These are phyloP conservation scores for Theileria parva DNA, from an alignment of 169 alveolate species.

Conservation along the genomic window DNA sequence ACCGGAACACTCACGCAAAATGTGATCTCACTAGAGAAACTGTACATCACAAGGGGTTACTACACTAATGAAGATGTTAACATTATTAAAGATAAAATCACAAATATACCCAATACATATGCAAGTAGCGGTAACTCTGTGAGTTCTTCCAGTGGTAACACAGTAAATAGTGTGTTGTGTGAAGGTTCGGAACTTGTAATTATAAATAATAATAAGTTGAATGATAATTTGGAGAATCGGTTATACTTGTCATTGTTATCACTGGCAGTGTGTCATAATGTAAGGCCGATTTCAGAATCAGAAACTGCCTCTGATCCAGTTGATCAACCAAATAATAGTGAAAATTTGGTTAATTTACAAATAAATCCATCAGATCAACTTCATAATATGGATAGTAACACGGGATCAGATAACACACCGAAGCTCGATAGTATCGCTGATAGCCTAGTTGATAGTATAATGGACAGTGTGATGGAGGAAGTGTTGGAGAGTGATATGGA, in stretches of 20 bases:
- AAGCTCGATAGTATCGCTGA: slow-evolving; percentile 8
- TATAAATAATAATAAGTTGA: background rate
- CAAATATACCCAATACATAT: background rate
- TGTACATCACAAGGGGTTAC: slow-evolving; percentile 73
- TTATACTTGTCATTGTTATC: slow-evolving; percentile 70
- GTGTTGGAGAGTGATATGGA: slow-evolving; percentile 49
- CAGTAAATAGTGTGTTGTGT: background rate
- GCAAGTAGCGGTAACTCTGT: background rate
- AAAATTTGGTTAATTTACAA: background rate
- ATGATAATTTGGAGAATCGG: slow-evolving; percentile 42
- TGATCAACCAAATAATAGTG: slow-evolving; percentile 17
- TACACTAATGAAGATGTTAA: slow-evolving; percentile 11
- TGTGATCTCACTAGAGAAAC: slow-evolving; percentile 88
- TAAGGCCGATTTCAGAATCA: slow-evolving; percentile 56
- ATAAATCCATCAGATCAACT: too few species aligned
- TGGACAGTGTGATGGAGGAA: slow-evolving; percentile 31
- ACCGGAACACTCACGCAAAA: slow-evolving; percentile 99
- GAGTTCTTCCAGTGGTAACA: too few species aligned
- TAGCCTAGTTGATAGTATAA: background rate
- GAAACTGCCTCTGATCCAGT: slow-evolving; percentile 13
- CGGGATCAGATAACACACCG: slow-evolving; percentile 48
- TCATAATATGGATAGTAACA: slow-evolving; percentile 44
- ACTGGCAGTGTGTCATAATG: slow-evolving; percentile 74
- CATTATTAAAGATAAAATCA: background rate
- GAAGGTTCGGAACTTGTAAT: background rate